A percentile compares a stretch with the other conserved stretches of the same genome.
Conservation (phyloP, 2,329 filamentous ascomycete genomes). For the Colletotrichum tabaci region DNA sequence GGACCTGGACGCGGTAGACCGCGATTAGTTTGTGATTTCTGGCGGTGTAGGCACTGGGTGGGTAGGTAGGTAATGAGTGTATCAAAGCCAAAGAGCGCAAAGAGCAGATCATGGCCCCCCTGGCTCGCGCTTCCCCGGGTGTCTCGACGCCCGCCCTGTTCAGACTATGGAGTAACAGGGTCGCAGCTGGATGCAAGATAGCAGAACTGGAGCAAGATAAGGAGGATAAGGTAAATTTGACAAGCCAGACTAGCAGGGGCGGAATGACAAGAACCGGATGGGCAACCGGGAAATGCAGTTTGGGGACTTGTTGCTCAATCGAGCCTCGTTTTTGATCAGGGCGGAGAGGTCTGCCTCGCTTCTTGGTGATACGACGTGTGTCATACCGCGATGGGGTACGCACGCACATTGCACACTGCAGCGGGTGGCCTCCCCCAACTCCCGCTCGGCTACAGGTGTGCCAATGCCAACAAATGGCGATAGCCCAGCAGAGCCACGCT, state of each 20-base stretch:
- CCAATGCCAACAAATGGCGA: slow-evolving; percentile 6
- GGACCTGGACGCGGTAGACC: slow-evolving; percentile 19
- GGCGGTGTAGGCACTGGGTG: slow-evolving; percentile 12
- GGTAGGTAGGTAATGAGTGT: not conserved
- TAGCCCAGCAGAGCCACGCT: slow-evolving; percentile 23
- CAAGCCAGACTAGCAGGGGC: slow-evolving; percentile 27
- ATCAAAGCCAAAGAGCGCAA: slow-evolving; percentile 38
- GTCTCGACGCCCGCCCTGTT: slow-evolving; percentile 9
- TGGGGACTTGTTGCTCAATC: slow-evolving; percentile 26
- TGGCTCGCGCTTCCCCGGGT: slow-evolving; percentile 16
- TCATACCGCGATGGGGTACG: slow-evolving; percentile 34
- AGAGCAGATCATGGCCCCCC: slow-evolving; percentile 15
- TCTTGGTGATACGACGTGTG: slow-evolving; percentile 25
- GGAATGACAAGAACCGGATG: slow-evolving; percentile 12
- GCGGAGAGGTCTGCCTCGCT: not conserved
- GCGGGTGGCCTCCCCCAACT: slow-evolving; percentile 17
- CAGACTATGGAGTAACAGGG: not conserved
- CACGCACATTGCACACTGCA: slow-evolving; percentile 1
- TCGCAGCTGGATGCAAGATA: slow-evolving; percentile 32
- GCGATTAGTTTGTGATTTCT: slow-evolving; percentile 26
- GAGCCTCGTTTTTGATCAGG: slow-evolving; percentile 7
- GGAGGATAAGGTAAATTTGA: slow-evolving; percentile 16
- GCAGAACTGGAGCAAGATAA: slow-evolving; percentile 24
- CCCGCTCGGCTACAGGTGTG: not conserved
- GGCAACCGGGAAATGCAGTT: not conserved